phyloP scores from a whole-genome alignment of 208 protist genomes.

The Giardia muris region DNA sequence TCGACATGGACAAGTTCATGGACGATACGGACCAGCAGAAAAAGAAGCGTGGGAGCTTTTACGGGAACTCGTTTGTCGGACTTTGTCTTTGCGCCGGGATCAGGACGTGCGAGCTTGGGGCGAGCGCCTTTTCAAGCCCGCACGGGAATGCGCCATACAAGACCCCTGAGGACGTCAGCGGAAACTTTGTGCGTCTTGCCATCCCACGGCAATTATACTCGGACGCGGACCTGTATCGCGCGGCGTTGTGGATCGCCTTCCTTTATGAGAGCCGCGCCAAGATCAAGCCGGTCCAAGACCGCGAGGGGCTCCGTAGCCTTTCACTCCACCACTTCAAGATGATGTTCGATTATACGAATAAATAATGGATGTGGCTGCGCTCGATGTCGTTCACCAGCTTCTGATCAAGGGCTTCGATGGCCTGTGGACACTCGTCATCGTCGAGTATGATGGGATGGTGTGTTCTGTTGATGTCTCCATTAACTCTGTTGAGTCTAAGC shows the following conservation, averaged over 20 bases:
- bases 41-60: neutral
- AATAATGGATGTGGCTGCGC: too few relatives aligned
- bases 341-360: neutral
- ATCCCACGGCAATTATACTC: neutral
- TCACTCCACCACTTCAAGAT: neutral
- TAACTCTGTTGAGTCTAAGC: neutral
- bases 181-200: neutral
- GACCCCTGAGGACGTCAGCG: neutral
- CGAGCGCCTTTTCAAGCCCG: neutral
- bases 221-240: neutral
- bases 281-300: neutral
- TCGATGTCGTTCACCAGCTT: neutral
- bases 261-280: neutral
- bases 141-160: neutral
- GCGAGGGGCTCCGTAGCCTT: neutral
- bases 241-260: neutral
- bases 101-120: conserved; percentile 27
- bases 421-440: neutral
- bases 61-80: conserved; percentile 15
- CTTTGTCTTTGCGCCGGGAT: conserved; percentile 27
- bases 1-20: conserved; percentile 34
- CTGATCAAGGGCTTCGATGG: neutral
- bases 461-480: neutral
- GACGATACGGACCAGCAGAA: too few relatives aligned
- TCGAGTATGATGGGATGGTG: neutral